Evolutionary conservation across 352 stramenopile genomes (phyloP).

Genomic region (Plasmopara muralis): DNA sequence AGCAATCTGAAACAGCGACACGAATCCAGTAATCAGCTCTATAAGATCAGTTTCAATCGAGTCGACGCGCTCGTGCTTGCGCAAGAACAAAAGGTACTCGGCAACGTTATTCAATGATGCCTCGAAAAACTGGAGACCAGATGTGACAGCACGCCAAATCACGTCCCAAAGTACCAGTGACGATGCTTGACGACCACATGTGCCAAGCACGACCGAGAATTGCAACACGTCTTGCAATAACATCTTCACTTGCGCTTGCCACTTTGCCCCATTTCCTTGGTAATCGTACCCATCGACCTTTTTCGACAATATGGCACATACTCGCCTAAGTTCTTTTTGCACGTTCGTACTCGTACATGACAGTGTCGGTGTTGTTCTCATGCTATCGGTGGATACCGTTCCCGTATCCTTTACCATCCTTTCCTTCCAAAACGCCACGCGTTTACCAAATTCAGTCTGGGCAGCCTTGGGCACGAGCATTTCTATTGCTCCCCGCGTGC

Average conservation of each 20-base stretch:
- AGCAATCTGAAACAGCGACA: conserved; percentile 8
- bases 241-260: conserved; percentile 9
- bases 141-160: conserved; percentile 24
- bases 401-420: conserved; percentile 33
- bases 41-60: background rate
- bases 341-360: background rate
- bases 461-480: conserved; percentile 37
- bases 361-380: background rate
- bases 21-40: conserved; percentile 5
- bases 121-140: conserved; percentile 17
- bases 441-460: conserved; percentile 48
- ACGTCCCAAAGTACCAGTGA: conserved; percentile 30
- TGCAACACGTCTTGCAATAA: conserved; percentile 11
- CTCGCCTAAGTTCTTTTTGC: conserved; percentile 18
- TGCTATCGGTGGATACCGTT: conserved; percentile 2
- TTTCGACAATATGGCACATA: conserved; percentile 13
- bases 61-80: conserved; percentile 8
- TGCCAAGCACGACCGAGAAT: conserved; percentile 9
- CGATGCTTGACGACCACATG: conserved; percentile 3
- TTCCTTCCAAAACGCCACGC: conserved; percentile 33
- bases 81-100: conserved; percentile 9
- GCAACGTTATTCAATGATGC: conserved; percentile 13
- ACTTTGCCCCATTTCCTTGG: conserved; percentile 10
- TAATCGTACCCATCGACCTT: background rate
- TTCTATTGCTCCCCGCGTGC: conserved; percentile 23